Conservation (phyloP, 192 early-diverging fungal species). For the Piromyces finnis region DNA sequence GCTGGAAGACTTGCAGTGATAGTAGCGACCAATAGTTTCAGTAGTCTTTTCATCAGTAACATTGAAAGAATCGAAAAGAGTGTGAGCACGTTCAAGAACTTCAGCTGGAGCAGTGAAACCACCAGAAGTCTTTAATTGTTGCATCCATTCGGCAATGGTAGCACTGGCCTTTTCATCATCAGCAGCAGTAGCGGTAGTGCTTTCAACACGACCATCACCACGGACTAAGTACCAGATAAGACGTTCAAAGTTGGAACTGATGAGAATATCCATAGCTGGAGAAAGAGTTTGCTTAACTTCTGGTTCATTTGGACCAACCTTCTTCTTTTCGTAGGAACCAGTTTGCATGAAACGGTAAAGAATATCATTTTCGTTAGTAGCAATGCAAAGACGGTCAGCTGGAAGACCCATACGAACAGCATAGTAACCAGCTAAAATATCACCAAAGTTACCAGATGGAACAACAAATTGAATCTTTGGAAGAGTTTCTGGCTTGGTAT, state of each 20-base stretch:
- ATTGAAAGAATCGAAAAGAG: slow-evolving; percentile 51
- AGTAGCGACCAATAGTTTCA: slow-evolving; percentile 52
- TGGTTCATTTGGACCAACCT: slow-evolving; percentile 10
- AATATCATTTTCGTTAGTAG: slow-evolving; percentile 98
- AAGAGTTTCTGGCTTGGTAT: slow-evolving; percentile 1
- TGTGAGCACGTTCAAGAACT: slow-evolving; percentile 43
- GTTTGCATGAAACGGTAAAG: slow-evolving; percentile 81
- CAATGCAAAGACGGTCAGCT: slow-evolving; percentile 55
- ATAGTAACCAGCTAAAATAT: slow-evolving; percentile 79
- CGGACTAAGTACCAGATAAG: slow-evolving; percentile 71
- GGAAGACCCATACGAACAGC: slow-evolving; percentile 84
- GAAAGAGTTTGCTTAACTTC: slow-evolving; percentile 51
- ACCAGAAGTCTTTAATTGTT: slow-evolving; percentile 45
- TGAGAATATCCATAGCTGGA: slow-evolving; percentile 95
- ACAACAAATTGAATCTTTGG: slow-evolving; percentile 36
- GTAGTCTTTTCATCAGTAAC: slow-evolving; percentile 58
- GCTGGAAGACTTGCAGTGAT: slow-evolving; percentile 11
- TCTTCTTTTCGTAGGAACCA: slow-evolving; percentile 63
- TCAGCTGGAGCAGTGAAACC: slow-evolving; percentile 46
- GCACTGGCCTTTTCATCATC: slow-evolving; percentile 28
- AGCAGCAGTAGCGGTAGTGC: slow-evolving; percentile 6
- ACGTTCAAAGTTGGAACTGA: slow-evolving; percentile 95
- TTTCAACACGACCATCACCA: slow-evolving; percentile 7
- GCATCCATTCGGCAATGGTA: slow-evolving; percentile 58
- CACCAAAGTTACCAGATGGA: slow-evolving; percentile 97